phyloP scores from a whole-genome alignment of 306 rosid species.

The Inga leiocalycina region DNA sequence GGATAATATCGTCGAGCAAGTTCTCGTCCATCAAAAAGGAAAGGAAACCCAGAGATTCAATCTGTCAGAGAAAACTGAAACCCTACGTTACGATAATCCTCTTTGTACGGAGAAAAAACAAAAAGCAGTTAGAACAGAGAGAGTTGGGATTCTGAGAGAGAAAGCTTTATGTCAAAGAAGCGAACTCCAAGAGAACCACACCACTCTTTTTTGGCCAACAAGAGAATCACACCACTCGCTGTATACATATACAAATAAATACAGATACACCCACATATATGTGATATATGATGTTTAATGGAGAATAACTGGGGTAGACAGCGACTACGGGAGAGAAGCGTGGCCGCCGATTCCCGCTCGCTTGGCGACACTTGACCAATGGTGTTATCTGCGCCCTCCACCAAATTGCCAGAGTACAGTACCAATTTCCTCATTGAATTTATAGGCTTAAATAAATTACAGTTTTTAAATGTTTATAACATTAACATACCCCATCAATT shows the following conservation, averaged over 20 bases:
- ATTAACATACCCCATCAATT: background rate
- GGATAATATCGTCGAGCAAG: slow-evolving; percentile 21
- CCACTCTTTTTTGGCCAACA: background rate
- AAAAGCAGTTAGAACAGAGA: background rate
- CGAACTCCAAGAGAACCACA: background rate
- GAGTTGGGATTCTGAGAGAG: background rate
- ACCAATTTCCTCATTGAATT: background rate
- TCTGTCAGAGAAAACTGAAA: slow-evolving; percentile 10
- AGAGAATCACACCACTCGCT: background rate
- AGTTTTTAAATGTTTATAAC: background rate
- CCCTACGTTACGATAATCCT: slow-evolving; percentile 12
- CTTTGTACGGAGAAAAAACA: background rate
- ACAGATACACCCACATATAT: background rate
- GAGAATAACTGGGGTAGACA: background rate
- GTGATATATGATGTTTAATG: background rate
- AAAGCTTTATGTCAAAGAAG: background rate
- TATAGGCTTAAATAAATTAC: background rate
- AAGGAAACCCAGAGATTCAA: background rate
- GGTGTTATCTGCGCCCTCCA: background rate
- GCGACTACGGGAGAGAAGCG: background rate
- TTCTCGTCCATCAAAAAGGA: slow-evolving; percentile 11
- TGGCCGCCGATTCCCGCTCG: slow-evolving; percentile 13
- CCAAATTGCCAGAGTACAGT: background rate
- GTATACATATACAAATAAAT: background rate
- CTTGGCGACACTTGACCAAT: background rate